Evolutionary conservation across 148 eudicot species (phyloP), one percentile per base, ranked within the genome.

Genomic region (Fallopia convolvulus): DNA sequence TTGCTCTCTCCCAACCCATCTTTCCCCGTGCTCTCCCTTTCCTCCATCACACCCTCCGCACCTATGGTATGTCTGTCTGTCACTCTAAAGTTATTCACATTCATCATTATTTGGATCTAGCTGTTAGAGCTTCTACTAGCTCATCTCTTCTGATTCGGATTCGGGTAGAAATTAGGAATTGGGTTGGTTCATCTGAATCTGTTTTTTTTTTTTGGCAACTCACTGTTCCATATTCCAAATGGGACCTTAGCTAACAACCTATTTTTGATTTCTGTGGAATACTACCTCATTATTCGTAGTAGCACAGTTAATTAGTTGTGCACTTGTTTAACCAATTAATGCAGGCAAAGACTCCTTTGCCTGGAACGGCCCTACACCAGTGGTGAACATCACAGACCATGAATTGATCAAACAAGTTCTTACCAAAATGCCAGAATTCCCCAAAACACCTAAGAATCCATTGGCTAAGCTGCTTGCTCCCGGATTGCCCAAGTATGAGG

Each of bases 401-500:
- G 75, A 72, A 21, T 14, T 72, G 48, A 46, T 72, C 13, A 72
- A 72, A 72, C 65, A n/a, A 49, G 78, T 77, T 72, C 61, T 72
- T n/a, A 72, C n/a, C 52, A 42, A 18, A 13, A 72, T 72, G 75
- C 75, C 75, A 41, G 75, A 72, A 18, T 72, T 72, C 32, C 75
- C 75, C 75, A 72, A 72, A 72, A 72, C 75, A 41, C 3, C 48
- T 32, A 72, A 72, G 75, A 42, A 72, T 72, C 75, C 75, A n/a
- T 46, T 72, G 52, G 75, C 75, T 46, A 72, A 72, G 75, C 20
- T 74, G 76, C 74, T 85, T 1, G 70, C 87, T 32, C 78, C 53
- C 50, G 85, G 85, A 50, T 77, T 85, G 58, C 80, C 87, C 17
- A 78, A 77, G 76, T 77, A 82, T 21, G 82, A 85, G 33, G 88